Percentiles rank a stretch among this genome's conserved stretches.
phyloP scores from a whole-genome alignment of 2,329 filamentous ascomycete species.

The Westerdykella sp. region DNA sequence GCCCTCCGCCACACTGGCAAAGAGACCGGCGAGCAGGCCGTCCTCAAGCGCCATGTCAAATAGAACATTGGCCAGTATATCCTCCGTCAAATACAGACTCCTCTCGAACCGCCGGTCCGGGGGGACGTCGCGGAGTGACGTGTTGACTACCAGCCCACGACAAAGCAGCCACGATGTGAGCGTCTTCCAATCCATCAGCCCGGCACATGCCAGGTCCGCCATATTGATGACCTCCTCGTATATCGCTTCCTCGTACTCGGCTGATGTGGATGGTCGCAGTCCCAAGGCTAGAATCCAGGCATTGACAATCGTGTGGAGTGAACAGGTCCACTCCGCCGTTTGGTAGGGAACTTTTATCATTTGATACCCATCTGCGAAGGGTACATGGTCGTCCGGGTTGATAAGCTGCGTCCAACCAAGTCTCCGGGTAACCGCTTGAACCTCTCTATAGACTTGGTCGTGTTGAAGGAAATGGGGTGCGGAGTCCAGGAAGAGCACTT shows the following conservation, averaged over 20 bases:
- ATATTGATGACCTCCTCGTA: too few species aligned
- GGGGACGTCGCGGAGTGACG: not conserved
- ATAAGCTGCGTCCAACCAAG: slow-evolving; percentile 1
- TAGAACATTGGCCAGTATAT: not conserved
- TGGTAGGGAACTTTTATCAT: slow-evolving; percentile 1
- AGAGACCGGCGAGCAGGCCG: not conserved
- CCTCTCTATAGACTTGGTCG: not conserved
- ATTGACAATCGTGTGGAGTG: slow-evolving; percentile 16
- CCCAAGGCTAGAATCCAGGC: slow-evolving; percentile 25
- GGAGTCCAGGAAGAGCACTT: slow-evolving; percentile 7
- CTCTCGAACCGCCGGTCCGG: not conserved
- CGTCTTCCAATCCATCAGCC: slow-evolving; percentile 2
- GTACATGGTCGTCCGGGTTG: not conserved
- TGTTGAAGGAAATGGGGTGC: not conserved
- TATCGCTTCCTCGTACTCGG: too few species aligned
- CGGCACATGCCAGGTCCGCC: not conserved
- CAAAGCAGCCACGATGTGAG: slow-evolving; percentile 1
- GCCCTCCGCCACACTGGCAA: not conserved
- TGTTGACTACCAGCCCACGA: not conserved
- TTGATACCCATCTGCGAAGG: not conserved
- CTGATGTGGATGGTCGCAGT: slow-evolving; percentile 3
- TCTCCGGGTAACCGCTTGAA: not conserved
- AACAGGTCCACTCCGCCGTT: slow-evolving; percentile 5
- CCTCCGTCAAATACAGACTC: not conserved
- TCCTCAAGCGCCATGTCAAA: not conserved